Percentiles rank a stretch among this genome's conserved stretches.
phyloP scores from a whole-genome alignment of 139 green algal species.

The Spirogloea muscicola region DNA sequence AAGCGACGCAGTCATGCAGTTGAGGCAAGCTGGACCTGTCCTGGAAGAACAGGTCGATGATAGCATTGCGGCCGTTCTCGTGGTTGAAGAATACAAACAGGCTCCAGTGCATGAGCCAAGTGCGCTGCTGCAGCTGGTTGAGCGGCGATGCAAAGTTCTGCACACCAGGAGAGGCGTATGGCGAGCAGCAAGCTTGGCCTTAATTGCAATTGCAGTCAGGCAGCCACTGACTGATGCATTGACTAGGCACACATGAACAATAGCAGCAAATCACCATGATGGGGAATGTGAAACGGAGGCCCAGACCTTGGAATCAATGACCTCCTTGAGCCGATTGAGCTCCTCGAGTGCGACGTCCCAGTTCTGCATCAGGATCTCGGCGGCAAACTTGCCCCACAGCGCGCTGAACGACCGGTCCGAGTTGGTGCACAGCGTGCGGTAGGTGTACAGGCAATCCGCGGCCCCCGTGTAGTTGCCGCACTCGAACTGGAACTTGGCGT shows the following conservation, averaged over 20 bases:
- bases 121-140: constrained; percentile 90
- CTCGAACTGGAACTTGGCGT: constrained; percentile 98
- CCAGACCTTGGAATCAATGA: constrained; percentile 74
- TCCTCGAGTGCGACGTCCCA: constrained; percentile 84
- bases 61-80: constrained; percentile 84
- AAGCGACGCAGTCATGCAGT: too few species aligned
- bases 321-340: constrained; percentile 85
- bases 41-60: constrained; percentile 96
- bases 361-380: constrained; percentile 88
- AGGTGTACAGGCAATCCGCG: constrained; percentile 89
- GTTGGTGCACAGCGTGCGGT: constrained; percentile 82
- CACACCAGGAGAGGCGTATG: too few species aligned
- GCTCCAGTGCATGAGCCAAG: constrained; percentile 97
- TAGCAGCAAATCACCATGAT: too few species aligned
- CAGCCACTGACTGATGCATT: too few species aligned
- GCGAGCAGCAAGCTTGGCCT: too few species aligned
- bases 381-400: constrained; percentile 94
- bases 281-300: too few species aligned
- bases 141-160: constrained; percentile 78
- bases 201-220: too few species aligned
- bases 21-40: too few species aligned
- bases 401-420: constrained; percentile 73
- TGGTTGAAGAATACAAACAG: constrained; percentile 99
- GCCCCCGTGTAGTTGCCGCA: constrained; percentile 92
- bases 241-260: too few species aligned